Base-by-base conservation (phyloP, 2,329 filamentous ascomycete genomes). In the Gremmenia infestans region DNA sequence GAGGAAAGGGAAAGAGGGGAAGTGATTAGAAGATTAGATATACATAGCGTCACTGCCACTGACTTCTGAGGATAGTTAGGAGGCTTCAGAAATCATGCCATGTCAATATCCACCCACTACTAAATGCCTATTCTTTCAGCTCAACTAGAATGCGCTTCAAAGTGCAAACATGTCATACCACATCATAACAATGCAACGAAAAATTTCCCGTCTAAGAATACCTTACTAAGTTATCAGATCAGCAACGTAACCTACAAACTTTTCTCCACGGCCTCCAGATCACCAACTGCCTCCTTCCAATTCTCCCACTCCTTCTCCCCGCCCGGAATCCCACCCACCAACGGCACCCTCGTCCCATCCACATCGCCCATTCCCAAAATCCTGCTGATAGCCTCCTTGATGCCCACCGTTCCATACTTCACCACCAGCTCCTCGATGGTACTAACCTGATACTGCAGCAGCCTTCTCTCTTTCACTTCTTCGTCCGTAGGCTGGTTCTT, bases 321-420 rank as follows among this genome's bases (percentile, higher is more conserved):
- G 46, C 81, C 81, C 0, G 80, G 78, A 54, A 87, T 76, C 1
- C 81, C 81, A 1, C 81, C 81, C 39, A 73, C 70, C 39, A 87
- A 71, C 2, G 83, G 84, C 60, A 87, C 65, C 54, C 84, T 73
- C 6, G 79, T 82, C 12, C 82, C 83, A 57, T 84, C 81, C 54
- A 72, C 69, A 52, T 82, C 81, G 1, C 84, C 84, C 54, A 85
- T 74, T 0, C 80, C 78, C 57, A 82, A 75, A n/a, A 85, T 71
- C 43, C 83, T 72, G 56, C 78, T 78, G 5, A 83, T 74, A 0
- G 79, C 82, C 71, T 88, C 84, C 68, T 86, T 86, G 67, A 87
- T 85, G 2, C 84, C 85, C 0, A 87, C 77, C 0, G 81, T 81
- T 0, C 84, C 83, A 67, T 77, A 82, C 59, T 72, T 77, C 0